Evolutionary conservation across 2,329 filamentous ascomycete species (phyloP), one percentile per base, ranked within the genome.

Genomic region (Plectosphaerella plurivora): DNA sequence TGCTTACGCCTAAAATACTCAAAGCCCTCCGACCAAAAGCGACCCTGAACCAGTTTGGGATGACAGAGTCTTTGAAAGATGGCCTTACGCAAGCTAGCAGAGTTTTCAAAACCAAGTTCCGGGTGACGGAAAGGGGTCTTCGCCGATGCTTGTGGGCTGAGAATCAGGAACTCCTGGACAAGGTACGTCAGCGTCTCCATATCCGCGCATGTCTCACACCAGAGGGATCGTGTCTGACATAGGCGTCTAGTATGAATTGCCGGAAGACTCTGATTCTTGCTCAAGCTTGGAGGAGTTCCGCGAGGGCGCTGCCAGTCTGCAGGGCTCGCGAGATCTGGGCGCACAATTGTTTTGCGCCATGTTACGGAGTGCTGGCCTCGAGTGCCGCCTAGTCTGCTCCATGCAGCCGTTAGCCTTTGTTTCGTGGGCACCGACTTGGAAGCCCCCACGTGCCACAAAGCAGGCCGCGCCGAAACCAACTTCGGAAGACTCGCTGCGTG

Each of bases 291-390:
- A 77, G 1, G 90, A 95, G 57, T 97, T 97, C 61, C 76, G 79
- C 4, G 75, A 77, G 37, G 86, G 88, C 28, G 90, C 92, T 1
- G 78, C 74, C 54, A 81, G 72, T 5, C 69, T 96, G 16, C 75
- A 84, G 57, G 95, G 93, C 1, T 97, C 93, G 9, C 83, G 92
- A 57, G 94, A 99, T 66, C 78, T 95, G 10, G 94, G 92, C 1
- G 89, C 91, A 2, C 92, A 97, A 65, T 68, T 99, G 0, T 96
- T 95, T 62, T 97, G 94, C 66, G 88, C 92, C 3, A 70, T 97
- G 33, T 76, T 99, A 4, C 85, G 94, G 16, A 82, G 84, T n/a
- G 83, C 81, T n/a, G 91, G 90, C 3, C 83, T 97, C 7, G 84
- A 91, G 57, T 79, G 89, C 5, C 82, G 94, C 12, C 76, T 99